Conservation (phyloP, 257 asterid species). For the Voacanga thouarsii region DNA sequence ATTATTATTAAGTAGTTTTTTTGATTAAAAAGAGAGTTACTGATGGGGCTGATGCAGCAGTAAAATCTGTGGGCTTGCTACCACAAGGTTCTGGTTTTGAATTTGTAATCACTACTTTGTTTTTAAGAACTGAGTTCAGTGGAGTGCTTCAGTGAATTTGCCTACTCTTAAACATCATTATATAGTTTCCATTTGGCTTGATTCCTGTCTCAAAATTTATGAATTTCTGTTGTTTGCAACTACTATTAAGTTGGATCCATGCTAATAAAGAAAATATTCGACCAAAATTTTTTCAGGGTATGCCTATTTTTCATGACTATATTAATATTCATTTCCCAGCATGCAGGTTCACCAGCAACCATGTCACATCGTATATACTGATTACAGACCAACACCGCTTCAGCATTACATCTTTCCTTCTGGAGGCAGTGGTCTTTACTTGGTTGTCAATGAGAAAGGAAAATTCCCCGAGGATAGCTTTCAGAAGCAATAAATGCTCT, state of each 20-base stretch:
- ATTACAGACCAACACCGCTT: constrained; percentile 96
- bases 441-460: constrained; percentile 91
- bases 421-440: constrained; percentile 91
- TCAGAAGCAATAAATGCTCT: constrained; percentile 91
- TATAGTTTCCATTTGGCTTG: not conserved
- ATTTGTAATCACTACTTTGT: not conserved
- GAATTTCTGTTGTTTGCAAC: not conserved
- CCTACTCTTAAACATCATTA: not conserved
- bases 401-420: constrained; percentile 93
- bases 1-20: too few relatives aligned
- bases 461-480: constrained; percentile 95
- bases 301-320: constrained; percentile 1
- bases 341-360: constrained; percentile 96
- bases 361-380: constrained; percentile 95
- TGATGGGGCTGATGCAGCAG: too few relatives aligned
- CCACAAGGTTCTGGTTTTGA: not conserved
- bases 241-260: not conserved
- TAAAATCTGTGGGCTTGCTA: too few relatives aligned
- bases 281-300: not conserved
- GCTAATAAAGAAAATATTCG: not conserved
- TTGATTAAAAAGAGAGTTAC: too few relatives aligned
- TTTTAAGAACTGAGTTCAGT: not conserved
- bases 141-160: not conserved
- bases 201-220: not conserved
- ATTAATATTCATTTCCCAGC: constrained; percentile 21